Percentiles rank a stretch among this genome's conserved stretches.
Conservation (phyloP, 1,284 basidiomycete genomes). For the Ustilago lituana region DNA sequence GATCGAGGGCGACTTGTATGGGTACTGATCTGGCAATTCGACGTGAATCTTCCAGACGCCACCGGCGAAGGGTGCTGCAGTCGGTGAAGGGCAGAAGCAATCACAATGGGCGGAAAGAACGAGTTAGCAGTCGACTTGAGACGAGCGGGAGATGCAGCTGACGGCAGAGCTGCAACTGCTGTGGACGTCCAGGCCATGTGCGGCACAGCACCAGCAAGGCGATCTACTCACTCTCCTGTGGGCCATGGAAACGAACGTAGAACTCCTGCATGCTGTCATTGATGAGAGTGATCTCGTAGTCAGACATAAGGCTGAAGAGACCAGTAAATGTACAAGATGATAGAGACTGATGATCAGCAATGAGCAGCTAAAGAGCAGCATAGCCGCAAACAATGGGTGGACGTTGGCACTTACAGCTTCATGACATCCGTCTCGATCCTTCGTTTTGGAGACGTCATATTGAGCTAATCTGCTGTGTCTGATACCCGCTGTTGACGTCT, state of each 20-base stretch:
- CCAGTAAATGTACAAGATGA: neutral
- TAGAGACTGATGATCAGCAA: neutral
- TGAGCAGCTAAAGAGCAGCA: too few relatives aligned
- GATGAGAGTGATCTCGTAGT: slow-evolving; percentile 85
- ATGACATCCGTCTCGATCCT: slow-evolving; percentile 99
- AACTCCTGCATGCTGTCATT: slow-evolving; percentile 99
- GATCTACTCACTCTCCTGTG: slow-evolving; percentile 82
- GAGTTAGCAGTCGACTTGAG: too few relatives aligned
- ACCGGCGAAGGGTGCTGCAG: slow-evolving; percentile 87
- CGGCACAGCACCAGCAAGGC: neutral
- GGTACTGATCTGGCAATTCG: slow-evolving; percentile 98
- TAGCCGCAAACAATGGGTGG: too few relatives aligned
- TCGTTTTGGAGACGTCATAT: slow-evolving; percentile 78
- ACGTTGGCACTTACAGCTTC: slow-evolving; percentile 80
- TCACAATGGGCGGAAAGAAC: too few relatives aligned
- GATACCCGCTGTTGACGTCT: too few relatives aligned
- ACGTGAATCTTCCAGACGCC: slow-evolving; percentile 99
- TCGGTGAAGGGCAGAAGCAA: neutral
- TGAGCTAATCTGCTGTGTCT: neutral
- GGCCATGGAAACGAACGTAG: slow-evolving; percentile 93
- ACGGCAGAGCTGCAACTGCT: too few relatives aligned
- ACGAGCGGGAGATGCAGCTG: too few relatives aligned
- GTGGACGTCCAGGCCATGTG: too few relatives aligned
- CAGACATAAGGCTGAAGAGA: slow-evolving; percentile 60
- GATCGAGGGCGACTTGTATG: slow-evolving; percentile 98